These are phyloP conservation scores for Rhododendron kiyosumense DNA, from an alignment of 148 eudicot species.

Conservation along the genomic window DNA sequence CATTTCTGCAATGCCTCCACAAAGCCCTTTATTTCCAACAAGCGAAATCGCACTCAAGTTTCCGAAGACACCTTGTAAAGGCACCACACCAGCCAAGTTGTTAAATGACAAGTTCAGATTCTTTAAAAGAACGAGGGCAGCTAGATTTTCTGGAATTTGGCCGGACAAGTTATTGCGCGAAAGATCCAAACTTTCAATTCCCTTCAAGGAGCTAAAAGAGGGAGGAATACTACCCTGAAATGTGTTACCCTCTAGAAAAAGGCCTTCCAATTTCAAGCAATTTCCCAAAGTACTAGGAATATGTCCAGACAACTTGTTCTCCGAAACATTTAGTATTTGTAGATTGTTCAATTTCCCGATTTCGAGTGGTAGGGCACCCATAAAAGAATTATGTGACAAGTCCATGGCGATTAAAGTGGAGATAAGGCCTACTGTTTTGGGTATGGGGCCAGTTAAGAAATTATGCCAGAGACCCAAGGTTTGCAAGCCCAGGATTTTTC, in stretches of 20 bases:
- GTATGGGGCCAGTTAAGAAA: constrained; percentile 12
- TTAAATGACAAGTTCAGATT: constrained; percentile 7
- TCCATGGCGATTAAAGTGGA: neutral
- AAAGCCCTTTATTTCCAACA: neutral
- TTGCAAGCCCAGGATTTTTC: constrained; percentile 4
- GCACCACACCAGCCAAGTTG: neutral
- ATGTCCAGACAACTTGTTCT: neutral
- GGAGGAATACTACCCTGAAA: neutral
- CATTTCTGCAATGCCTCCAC: constrained; percentile 2
- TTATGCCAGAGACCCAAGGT: constrained; percentile 7
- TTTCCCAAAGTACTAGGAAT: constrained; percentile 4
- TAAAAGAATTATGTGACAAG: neutral
- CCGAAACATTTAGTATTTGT: neutral
- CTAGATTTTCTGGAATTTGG: neutral
- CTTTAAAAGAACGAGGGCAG: neutral
- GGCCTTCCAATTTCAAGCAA: neutral
- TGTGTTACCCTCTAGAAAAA: neutral
- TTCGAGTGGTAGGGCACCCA: neutral
- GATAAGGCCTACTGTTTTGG: neutral
- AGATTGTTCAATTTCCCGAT: neutral
- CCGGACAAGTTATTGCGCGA: neutral
- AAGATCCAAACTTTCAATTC: neutral
- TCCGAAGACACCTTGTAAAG: neutral
- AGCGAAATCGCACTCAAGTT: neutral
- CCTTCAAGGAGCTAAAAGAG: neutral